Base-by-base conservation (phyloP, 225 moss, liverwort and hornwort species). In the Pseudoscleropodium purum region DNA sequence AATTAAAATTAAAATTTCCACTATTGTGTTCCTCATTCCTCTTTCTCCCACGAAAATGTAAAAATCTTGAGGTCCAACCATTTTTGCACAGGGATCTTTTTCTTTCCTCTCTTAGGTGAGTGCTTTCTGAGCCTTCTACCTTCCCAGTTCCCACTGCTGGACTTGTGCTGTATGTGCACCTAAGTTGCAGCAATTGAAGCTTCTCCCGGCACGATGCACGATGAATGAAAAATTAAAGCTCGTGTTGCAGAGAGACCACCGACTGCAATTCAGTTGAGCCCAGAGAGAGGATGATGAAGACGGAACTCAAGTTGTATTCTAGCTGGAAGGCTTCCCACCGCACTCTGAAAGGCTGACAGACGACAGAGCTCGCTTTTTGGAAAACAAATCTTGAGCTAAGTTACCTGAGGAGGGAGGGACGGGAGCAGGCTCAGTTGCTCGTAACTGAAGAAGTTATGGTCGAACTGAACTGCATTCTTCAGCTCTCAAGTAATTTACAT, bases 211-310 rank as follows among this genome's bases (percentile, higher is more conserved):
- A 33, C 33, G 49, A 49, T 75, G 0, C 8, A 82, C 47, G 13
- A 21, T 21, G 37, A 37, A 51, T 4, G 37, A 24, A 24, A 81
- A 30, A 43, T 60, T 60, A 24, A 60, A n/a, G 27, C 62, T 51
- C n/a, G 6, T 13, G 49, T 24, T 70, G 72, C 82, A 73, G 82
- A 72, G 39, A 51, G 39, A 62, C 67, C 10, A 66, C 18, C 18
- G 24, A 75, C 52, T 83, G 49, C 62, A 82, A 72, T 41, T 72
- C 26, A 26, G 5, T 13, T 25, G 39, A 69, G 75, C 62, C 18
- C 88, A 88, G 83, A 74, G 63, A 88, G 88, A 74, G 74, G n/a
- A 63, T 82, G 88, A 82, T 88, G 82, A 88, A 73, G 73, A 25
- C 3, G 37, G 17, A 61, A 51, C 62, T 21, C 21, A 59, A 60